Conservation (phyloP, 2,329 filamentous ascomycete species). For the Aspergillus sp. region DNA sequence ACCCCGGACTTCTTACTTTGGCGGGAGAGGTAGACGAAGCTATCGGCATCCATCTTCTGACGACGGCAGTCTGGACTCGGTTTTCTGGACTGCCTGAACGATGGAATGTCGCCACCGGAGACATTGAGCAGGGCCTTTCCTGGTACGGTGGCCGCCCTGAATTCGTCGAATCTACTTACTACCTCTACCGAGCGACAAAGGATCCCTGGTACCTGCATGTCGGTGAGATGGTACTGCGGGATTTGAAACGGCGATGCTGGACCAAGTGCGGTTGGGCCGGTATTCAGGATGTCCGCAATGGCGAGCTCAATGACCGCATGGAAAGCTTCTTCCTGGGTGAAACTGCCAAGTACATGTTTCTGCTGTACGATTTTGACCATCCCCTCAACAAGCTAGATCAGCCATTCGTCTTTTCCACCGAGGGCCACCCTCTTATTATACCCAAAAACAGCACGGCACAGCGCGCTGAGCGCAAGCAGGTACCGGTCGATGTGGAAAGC, state of each 20-base stretch:
- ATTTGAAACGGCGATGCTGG: conserved; percentile 87
- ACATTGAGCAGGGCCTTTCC: conserved; percentile 80
- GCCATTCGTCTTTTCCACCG: conserved; percentile 90
- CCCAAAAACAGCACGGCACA: conserved; percentile 53
- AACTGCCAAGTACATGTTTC: conserved; percentile 91
- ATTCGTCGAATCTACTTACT: conserved; percentile 95
- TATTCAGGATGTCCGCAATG: conserved; percentile 76
- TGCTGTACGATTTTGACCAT: conserved; percentile 84
- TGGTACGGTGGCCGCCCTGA: conserved; percentile 97
- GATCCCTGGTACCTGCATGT: conserved; percentile 97
- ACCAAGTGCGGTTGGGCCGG: conserved; percentile 92
- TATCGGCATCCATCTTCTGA: conserved; percentile 83
- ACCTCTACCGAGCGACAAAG: conserved; percentile 88
- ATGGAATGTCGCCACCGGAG: conserved; percentile 83
- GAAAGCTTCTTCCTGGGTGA: conserved; percentile 98
- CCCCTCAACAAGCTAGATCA: conserved; percentile 84
- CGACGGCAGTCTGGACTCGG: conserved; percentile 90
- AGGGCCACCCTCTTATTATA: conserved; percentile 89
- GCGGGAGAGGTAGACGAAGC: conserved; percentile 91
- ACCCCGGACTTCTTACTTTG: conserved; percentile 81
- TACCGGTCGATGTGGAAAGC: conserved; percentile 12
- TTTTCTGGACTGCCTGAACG: conserved; percentile 93
- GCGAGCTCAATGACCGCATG: conserved; percentile 91
- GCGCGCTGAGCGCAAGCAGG: conserved; percentile 12
- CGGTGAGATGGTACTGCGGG: conserved; percentile 89